A percentile compares a stretch with the other conserved stretches of the same genome.
These are phyloP conservation scores for Gracilaria gracilis DNA, from an alignment of 23 red algal species.

Conservation along the genomic window DNA sequence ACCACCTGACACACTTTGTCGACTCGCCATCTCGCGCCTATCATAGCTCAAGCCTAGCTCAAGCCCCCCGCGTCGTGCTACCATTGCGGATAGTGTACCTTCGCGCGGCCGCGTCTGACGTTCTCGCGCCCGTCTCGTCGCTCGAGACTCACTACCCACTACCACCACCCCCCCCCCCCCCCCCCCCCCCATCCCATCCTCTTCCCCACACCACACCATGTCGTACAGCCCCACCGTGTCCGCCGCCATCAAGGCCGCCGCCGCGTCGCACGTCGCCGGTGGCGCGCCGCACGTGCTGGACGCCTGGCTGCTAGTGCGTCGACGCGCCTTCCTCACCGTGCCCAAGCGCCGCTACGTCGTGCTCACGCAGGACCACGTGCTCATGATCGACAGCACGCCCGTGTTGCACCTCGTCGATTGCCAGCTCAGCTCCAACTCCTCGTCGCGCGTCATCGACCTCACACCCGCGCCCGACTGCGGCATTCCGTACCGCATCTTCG, in stretches of 20 bases:
- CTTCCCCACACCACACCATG: background rate
- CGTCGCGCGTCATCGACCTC: constrained; percentile 61
- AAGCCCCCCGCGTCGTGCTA: no score
- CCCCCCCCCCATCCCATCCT: background rate
- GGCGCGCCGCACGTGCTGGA: constrained; percentile 23
- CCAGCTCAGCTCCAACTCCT: constrained; percentile 29
- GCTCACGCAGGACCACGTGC: constrained; percentile 44
- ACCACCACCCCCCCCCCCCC: background rate
- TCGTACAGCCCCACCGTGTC: constrained; percentile 13
- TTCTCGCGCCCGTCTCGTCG: no score
- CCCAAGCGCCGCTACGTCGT: constrained; percentile 58
- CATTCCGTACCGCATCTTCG: constrained; percentile 53
- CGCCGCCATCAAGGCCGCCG: constrained; percentile 68
- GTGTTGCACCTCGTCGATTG: constrained; percentile 53
- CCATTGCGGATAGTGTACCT: no score
- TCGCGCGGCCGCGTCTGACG: background rate
- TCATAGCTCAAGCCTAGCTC: no score
- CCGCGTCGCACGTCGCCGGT: constrained; percentile 48
- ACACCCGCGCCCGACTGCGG: constrained; percentile 60
- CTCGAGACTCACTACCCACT: background rate
- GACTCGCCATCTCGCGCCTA: no score
- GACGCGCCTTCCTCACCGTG: constrained; percentile 48
- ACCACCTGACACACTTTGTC: no score
- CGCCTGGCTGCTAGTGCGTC: constrained; percentile 49
- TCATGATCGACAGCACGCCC: constrained; percentile 61